Conservation (phyloP, 1,284 basidiomycete species). For the Cutaneotrichosporon cavernicola region DNA sequence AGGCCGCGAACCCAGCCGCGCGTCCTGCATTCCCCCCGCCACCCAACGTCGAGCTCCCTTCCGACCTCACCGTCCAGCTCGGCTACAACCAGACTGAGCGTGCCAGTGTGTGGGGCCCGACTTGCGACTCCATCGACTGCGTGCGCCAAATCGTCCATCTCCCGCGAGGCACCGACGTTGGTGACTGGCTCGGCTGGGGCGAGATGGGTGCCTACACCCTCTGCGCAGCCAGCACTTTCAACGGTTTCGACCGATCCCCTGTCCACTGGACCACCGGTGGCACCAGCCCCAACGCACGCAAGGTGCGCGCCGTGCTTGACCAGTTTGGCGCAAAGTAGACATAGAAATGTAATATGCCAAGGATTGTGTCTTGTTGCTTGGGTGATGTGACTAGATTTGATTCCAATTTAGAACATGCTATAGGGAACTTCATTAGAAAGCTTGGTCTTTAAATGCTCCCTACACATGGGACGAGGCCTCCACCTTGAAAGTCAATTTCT, state of each 20-base stretch:
- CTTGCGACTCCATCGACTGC: slow-evolving; percentile 88
- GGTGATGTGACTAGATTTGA: not conserved
- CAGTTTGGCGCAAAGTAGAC: slow-evolving; percentile 10
- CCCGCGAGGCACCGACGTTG: slow-evolving; percentile 67
- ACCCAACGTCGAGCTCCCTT: slow-evolving; percentile 49
- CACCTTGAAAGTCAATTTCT: slow-evolving; percentile 7
- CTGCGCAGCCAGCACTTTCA: slow-evolving; percentile 85
- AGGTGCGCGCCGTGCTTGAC: slow-evolving; percentile 17
- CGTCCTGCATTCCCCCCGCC: slow-evolving; percentile 50
- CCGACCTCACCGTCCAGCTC: slow-evolving; percentile 51
- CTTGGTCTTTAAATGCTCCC: not conserved
- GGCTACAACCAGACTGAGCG: slow-evolving; percentile 54
- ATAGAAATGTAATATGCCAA: slow-evolving; percentile 10
- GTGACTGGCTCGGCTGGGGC: slow-evolving; percentile 88
- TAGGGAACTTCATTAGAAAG: not conserved
- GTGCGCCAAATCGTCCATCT: slow-evolving; percentile 65
- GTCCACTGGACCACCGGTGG: slow-evolving; percentile 53
- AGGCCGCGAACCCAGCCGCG: slow-evolving; percentile 37
- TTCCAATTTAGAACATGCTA: not conserved
- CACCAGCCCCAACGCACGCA: slow-evolving; percentile 8
- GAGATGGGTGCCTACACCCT: slow-evolving; percentile 94
- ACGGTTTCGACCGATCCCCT: slow-evolving; percentile 58
- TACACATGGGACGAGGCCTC: not conserved
- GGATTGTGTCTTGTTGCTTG: not conserved
- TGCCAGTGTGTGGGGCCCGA: slow-evolving; percentile 62